phyloP scores from a whole-genome alignment of 2,329 filamentous ascomycete genomes.

The Fusarium nurragi region DNA sequence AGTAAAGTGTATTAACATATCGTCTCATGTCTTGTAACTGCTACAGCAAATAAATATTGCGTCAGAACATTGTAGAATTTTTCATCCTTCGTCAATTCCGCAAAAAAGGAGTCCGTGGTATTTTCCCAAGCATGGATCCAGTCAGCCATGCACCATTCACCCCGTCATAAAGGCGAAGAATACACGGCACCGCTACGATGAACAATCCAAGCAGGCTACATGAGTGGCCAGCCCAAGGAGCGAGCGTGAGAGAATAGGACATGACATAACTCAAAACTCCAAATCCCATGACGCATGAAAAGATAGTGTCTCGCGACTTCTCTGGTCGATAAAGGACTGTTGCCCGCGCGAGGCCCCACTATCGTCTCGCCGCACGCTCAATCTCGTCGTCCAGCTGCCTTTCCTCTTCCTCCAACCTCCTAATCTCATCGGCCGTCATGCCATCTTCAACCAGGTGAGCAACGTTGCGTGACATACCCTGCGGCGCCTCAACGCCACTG shows the following conservation, averaged over 20 bases:
- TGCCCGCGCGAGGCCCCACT: constrained; percentile 22
- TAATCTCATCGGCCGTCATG: constrained; percentile 67
- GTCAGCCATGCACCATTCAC: constrained; percentile 1
- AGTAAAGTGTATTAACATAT: not conserved
- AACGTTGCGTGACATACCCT: constrained; percentile 52
- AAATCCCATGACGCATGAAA: constrained; percentile 31
- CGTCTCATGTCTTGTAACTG: constrained; percentile 3
- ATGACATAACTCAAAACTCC: constrained; percentile 40
- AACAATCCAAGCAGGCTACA: constrained; percentile 29
- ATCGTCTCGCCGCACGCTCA: constrained; percentile 53
- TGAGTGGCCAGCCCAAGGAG: constrained; percentile 13
- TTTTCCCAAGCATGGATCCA: constrained; percentile 28
- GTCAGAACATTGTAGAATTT: constrained; percentile 2
- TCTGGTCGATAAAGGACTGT: constrained; percentile 9
- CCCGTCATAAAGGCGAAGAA: not conserved
- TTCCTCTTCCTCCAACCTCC: constrained; percentile 66
- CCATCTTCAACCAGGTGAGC: constrained; percentile 67
- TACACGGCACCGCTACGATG: constrained; percentile 20
- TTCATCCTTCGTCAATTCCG: constrained; percentile 6
- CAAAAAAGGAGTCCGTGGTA: constrained; percentile 27
- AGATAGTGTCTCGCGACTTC: constrained; percentile 12
- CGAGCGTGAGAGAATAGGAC: constrained; percentile 17
- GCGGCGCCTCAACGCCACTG: constrained; percentile 41
- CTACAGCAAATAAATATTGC: constrained; percentile 3
- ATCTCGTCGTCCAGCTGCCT: constrained; percentile 66